Conservation (phyloP, 345 rosid species). For the Arabis hirsuta region DNA sequence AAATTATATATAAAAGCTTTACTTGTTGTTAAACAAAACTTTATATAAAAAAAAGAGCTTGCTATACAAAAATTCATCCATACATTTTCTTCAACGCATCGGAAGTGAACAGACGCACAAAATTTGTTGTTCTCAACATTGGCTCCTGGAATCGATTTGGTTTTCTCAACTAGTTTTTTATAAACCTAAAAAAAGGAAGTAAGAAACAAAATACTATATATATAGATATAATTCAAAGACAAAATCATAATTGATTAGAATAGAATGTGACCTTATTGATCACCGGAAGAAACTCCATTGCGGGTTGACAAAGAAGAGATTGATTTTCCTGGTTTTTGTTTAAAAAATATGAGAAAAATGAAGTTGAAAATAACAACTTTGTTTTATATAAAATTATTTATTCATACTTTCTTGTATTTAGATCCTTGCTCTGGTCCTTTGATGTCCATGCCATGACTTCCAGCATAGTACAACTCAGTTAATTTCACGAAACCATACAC, state of each 20-base stretch:
- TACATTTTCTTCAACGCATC: conserved; percentile 89
- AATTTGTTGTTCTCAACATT: conserved; percentile 88
- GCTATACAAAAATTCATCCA: not conserved
- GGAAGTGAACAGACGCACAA: conserved; percentile 88
- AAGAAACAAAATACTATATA: not conserved
- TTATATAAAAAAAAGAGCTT: too few species aligned
- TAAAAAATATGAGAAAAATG: conserved; percentile 5
- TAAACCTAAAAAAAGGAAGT: conserved; percentile 35
- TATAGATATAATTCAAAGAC: not conserved
- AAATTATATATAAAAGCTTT: not conserved
- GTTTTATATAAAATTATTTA: not conserved
- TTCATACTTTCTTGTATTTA: conserved; percentile 46
- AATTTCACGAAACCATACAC: conserved; percentile 67
- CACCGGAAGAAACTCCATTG: conserved; percentile 79
- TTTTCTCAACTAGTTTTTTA: conserved; percentile 57
- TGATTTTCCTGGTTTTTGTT: conserved; percentile 49
- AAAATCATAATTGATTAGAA: not conserved
- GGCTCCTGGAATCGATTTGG: conserved; percentile 66
- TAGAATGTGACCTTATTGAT: conserved; percentile 65
- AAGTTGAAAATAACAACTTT: not conserved
- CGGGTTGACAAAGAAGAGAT: conserved; percentile 73
- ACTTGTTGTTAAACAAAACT: too few species aligned
- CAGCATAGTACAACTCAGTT: conserved; percentile 83
- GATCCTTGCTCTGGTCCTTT: conserved; percentile 72
- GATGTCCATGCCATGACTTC: conserved; percentile 99